phyloP scores from a whole-genome alignment of 169 alveolate species.

The Cryptosporidium ubiquitum region DNA sequence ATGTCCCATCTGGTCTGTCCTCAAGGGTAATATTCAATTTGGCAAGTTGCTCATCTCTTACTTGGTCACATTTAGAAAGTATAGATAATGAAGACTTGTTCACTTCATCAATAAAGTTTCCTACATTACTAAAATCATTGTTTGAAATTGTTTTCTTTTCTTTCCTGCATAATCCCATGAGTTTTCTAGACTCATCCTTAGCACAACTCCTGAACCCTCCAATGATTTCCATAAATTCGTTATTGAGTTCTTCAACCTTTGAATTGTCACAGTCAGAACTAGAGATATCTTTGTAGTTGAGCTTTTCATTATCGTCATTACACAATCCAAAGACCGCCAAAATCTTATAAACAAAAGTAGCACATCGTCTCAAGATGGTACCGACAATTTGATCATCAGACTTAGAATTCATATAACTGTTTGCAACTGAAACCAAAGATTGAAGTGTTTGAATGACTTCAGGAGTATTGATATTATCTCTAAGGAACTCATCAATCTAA shows the following conservation, averaged over 20 bases:
- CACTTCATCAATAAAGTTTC: slow-evolving; percentile 81
- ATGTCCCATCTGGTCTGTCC: slow-evolving; percentile 89
- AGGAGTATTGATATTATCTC: slow-evolving; percentile 91
- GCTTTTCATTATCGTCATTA: slow-evolving; percentile 75
- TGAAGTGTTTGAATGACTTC: slow-evolving; percentile 82
- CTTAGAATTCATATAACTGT: slow-evolving; percentile 77
- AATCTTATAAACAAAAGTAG: slow-evolving; percentile 78
- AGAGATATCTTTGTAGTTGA: slow-evolving; percentile 59
- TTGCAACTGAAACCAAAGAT: slow-evolving; percentile 80
- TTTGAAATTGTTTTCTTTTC: slow-evolving; percentile 77
- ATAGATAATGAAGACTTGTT: slow-evolving; percentile 80
- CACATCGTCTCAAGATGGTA: slow-evolving; percentile 74
- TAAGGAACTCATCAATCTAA: slow-evolving; percentile 83
- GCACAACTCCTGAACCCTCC: slow-evolving; percentile 79
- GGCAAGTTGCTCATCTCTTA: slow-evolving; percentile 92
- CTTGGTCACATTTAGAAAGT: slow-evolving; percentile 87
- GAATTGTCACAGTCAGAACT: neutral
- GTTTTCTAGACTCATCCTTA: slow-evolving; percentile 74
- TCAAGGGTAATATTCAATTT: slow-evolving; percentile 91
- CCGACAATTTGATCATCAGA: slow-evolving; percentile 73
- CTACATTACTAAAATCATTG: slow-evolving; percentile 75
- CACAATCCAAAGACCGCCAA: slow-evolving; percentile 80
- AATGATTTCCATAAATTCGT: slow-evolving; percentile 67
- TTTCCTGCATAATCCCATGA: slow-evolving; percentile 76
- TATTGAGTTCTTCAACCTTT: slow-evolving; percentile 66